phyloP scores from a whole-genome alignment of 768 basidiomycete genomes.

The Hygrocybe punicea region DNA sequence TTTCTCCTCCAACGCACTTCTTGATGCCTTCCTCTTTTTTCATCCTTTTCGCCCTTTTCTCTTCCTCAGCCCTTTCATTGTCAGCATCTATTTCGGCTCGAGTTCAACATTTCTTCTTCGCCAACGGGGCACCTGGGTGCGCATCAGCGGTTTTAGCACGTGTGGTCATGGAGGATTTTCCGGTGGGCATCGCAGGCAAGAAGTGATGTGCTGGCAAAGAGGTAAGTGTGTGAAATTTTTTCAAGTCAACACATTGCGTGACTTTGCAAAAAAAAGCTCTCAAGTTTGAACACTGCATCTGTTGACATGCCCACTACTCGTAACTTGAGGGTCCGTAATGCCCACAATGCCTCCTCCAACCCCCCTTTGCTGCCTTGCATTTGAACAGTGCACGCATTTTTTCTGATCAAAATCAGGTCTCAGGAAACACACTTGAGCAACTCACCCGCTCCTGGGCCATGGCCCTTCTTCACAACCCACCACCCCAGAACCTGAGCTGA shows the following conservation, averaged over 20 bases:
- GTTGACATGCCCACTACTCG: neutral
- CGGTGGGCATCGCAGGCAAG: neutral
- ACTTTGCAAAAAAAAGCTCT: neutral
- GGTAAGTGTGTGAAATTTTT: neutral
- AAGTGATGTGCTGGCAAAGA: neutral
- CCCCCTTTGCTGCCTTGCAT: neutral
- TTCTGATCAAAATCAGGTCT: neutral
- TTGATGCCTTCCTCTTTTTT: neutral
- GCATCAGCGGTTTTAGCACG: neutral
- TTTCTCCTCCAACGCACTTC: neutral
- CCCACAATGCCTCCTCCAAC: neutral
- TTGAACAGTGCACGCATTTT: neutral
- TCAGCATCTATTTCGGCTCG: neutral
- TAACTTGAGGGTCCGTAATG: neutral
- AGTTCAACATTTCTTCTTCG: constrained; percentile 1
- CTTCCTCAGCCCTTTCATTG: neutral
- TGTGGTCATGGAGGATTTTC: neutral
- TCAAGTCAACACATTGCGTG: neutral
- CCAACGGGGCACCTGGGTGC: neutral
- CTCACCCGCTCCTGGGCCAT: neutral
- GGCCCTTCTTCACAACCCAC: neutral
- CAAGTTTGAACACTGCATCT: too few relatives aligned
- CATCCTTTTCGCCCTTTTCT: neutral
- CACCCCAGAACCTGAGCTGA: neutral
- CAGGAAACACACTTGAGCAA: neutral